These are phyloP conservation scores for Podospora sp. DNA, from an alignment of 495 filamentous ascomycete species.

Conservation along the genomic window DNA sequence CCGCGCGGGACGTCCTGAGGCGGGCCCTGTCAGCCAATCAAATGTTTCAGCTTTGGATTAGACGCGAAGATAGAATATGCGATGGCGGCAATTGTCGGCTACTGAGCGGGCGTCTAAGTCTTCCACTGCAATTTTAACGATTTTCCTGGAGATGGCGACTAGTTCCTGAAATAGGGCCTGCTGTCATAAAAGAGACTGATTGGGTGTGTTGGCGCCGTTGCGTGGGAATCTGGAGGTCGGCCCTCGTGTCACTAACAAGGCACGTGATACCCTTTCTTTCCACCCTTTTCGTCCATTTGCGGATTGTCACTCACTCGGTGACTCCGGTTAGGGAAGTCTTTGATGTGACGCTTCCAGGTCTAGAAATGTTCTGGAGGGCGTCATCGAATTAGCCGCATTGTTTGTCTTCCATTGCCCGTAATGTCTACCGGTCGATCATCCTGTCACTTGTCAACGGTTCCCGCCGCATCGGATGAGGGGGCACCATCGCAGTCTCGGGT, in stretches of 20 bases:
- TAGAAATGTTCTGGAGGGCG: conserved; percentile 18
- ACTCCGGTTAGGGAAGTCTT: not conserved
- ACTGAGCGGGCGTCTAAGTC: conserved; percentile 1
- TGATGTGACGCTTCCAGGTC: conserved; percentile 6
- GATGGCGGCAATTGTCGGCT: not conserved
- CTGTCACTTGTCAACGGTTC: not conserved
- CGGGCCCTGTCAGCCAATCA: conserved; percentile 27
- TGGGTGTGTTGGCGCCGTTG: not conserved
- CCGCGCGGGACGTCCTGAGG: conserved; percentile 14
- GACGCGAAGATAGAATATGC: conserved; percentile 9
- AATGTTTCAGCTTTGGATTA: conserved; percentile 24
- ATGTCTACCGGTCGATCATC: conserved; percentile 16
- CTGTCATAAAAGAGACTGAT: not conserved
- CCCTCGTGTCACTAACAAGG: not conserved
- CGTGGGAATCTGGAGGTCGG: not conserved
- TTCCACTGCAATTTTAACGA: conserved; percentile 2
- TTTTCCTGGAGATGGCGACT: not conserved
- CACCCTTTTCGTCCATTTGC: not conserved
- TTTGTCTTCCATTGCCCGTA: not conserved
- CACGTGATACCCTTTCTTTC: not conserved
- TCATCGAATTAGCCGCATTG: conserved; percentile 20
- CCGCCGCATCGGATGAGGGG: not conserved
- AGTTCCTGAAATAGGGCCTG: not conserved
- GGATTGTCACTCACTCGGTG: not conserved
- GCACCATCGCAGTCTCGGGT: not conserved